phyloP scores from a whole-genome alignment of 257 asterid species.

The Mentha longifolia region DNA sequence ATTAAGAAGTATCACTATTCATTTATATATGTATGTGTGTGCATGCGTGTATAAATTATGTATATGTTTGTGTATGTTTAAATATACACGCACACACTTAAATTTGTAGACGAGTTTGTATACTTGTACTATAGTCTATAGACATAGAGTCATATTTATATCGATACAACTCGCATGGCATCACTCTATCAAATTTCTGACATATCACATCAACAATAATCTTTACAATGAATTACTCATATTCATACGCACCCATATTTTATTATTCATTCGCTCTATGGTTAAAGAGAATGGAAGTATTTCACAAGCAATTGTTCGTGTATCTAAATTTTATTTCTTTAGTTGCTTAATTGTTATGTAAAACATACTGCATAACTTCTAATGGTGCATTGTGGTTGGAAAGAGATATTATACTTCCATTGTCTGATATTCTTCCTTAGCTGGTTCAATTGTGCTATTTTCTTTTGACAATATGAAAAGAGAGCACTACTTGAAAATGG shows the following conservation, averaged over 20 bases:
- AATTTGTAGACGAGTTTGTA: background rate
- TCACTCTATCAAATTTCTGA: background rate
- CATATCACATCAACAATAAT: background rate
- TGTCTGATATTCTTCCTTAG: background rate
- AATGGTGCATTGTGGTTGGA: background rate
- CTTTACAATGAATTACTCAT: background rate
- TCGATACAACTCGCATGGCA: background rate
- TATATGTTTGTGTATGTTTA: background rate
- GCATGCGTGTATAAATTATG: too few species aligned
- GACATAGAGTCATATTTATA: background rate
- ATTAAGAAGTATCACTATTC: background rate
- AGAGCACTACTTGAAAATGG: background rate
- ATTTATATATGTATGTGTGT: background rate
- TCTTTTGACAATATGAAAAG: background rate
- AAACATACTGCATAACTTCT: conserved; percentile 6
- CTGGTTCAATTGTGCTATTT: background rate
- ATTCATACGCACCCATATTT: background rate
- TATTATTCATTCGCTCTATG: background rate
- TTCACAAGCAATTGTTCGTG: background rate
- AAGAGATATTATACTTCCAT: background rate
- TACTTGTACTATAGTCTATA: background rate
- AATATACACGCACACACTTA: background rate
- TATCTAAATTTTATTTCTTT: background rate
- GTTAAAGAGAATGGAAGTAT: background rate
- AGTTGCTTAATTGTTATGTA: background rate